Conservation (phyloP, 2,329 filamentous ascomycete species). For the Clonostachys solani region DNA sequence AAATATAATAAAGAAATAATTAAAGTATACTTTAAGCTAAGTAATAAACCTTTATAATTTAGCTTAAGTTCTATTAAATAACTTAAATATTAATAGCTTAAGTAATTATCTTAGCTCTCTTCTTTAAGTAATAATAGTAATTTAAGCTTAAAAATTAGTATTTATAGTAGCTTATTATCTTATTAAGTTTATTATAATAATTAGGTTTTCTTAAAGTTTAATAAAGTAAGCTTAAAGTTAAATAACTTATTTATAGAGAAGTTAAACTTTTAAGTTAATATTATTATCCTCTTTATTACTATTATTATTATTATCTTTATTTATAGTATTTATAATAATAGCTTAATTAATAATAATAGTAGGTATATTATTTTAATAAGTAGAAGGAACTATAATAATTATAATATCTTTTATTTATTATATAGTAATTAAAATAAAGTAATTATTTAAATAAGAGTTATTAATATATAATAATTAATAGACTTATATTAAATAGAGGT, state of each 20-base stretch:
- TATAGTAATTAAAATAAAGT: background rate
- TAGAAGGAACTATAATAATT: too few relatives aligned
- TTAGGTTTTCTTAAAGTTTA: too few relatives aligned
- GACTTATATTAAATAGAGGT: background rate
- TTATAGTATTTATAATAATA: background rate
- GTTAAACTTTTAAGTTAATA: background rate
- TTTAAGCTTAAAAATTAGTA: too few relatives aligned
- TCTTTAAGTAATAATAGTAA: too few relatives aligned
- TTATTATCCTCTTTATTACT: background rate
- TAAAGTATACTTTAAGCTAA: too few relatives aligned
- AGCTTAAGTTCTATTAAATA: background rate
- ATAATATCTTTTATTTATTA: background rate
- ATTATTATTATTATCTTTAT: background rate
- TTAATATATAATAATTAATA: background rate
- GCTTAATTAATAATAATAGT: background rate
- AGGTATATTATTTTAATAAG: too few relatives aligned
- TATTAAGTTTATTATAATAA: too few relatives aligned
- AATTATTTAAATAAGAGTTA: background rate
- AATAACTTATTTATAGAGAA: background rate
- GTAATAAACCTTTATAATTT: background rate
- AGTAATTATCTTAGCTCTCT: too few relatives aligned
- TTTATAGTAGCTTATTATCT: too few relatives aligned
- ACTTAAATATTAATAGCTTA: too few relatives aligned
- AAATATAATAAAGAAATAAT: too few relatives aligned
- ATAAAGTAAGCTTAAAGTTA: background rate